Conservation (phyloP, 768 basidiomycete genomes). For the Rossbeevera mucosa region DNA sequence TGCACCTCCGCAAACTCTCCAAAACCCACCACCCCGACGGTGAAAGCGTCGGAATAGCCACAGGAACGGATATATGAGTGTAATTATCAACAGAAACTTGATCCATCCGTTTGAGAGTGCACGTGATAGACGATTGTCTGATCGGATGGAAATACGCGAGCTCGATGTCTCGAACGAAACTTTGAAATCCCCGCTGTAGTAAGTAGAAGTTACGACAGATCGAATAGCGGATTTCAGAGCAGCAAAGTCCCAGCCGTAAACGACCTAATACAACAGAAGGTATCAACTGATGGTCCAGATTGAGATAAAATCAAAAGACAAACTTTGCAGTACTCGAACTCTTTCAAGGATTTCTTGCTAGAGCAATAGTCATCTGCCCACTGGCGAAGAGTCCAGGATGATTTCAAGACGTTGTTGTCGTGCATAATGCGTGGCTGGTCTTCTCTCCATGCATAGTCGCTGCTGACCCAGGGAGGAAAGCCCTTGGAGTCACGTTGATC, state of each 20-base stretch:
- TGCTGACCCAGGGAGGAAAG: constrained; percentile 47
- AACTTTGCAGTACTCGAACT: constrained; percentile 73
- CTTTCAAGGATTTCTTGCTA: constrained; percentile 66
- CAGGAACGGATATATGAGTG: constrained; percentile 72
- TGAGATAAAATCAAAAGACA: background rate
- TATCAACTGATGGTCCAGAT: constrained; percentile 15
- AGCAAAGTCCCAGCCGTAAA: constrained; percentile 55
- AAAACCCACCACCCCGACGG: constrained; percentile 61
- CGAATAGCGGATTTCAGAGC: constrained; percentile 37
- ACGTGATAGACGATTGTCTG: constrained; percentile 61
- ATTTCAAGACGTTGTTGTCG: constrained; percentile 34
- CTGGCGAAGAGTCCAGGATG: constrained; percentile 59
- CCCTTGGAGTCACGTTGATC: constrained; percentile 44
- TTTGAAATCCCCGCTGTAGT: constrained; percentile 33
- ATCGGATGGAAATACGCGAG: constrained; percentile 57
- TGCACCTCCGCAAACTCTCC: constrained; percentile 73
- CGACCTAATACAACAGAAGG: constrained; percentile 37
- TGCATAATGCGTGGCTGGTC: constrained; percentile 27
- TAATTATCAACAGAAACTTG: constrained; percentile 61
- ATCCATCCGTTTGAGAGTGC: constrained; percentile 69
- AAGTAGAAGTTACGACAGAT: constrained; percentile 37
- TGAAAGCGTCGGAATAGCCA: constrained; percentile 77
- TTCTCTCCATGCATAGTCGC: constrained; percentile 30
- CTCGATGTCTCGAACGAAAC: constrained; percentile 49
- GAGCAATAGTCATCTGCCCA: constrained; percentile 85